Evolutionary conservation across 2,329 filamentous ascomycete genomes (phyloP).

Genomic region (Xylaria hypoxylon): DNA sequence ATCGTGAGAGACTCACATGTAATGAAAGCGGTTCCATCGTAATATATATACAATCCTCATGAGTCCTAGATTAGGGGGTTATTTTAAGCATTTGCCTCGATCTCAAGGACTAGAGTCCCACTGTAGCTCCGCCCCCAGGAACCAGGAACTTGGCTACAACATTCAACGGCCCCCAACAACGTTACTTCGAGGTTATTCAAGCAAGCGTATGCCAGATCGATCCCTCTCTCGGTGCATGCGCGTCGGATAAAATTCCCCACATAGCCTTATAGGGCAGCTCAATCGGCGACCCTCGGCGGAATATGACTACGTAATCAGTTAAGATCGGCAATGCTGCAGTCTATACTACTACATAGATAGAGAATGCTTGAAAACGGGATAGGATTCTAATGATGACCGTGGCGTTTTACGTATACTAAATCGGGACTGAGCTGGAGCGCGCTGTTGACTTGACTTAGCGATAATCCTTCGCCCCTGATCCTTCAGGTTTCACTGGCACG

Average conservation of each 20-base stretch:
- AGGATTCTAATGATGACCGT: not conserved
- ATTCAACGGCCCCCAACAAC: not conserved
- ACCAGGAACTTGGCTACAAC: not conserved
- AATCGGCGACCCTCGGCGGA: slow-evolving; percentile 17
- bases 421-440: not conserved
- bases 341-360: no score
- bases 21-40: not conserved
- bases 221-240: not conserved
- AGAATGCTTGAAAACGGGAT: not conserved
- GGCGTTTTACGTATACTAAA: not conserved
- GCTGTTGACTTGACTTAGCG: not conserved
- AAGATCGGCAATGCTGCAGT: slow-evolving; percentile 19
- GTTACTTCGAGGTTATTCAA: slow-evolving; percentile 26
- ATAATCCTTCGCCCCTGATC: slow-evolving; percentile 12
- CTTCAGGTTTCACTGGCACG: not conserved
- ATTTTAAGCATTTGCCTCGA: not conserved
- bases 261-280: slow-evolving; percentile 27
- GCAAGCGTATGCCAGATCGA: not conserved
- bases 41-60: slow-evolving; percentile 7
- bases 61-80: not conserved
- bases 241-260: not conserved
- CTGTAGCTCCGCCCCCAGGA: not conserved
- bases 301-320: slow-evolving; percentile 6
- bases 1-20: not conserved
- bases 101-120: not conserved